Base-by-base conservation (phyloP, 2,329 filamentous ascomycete genomes). In the Cladophialophora immunda region DNA sequence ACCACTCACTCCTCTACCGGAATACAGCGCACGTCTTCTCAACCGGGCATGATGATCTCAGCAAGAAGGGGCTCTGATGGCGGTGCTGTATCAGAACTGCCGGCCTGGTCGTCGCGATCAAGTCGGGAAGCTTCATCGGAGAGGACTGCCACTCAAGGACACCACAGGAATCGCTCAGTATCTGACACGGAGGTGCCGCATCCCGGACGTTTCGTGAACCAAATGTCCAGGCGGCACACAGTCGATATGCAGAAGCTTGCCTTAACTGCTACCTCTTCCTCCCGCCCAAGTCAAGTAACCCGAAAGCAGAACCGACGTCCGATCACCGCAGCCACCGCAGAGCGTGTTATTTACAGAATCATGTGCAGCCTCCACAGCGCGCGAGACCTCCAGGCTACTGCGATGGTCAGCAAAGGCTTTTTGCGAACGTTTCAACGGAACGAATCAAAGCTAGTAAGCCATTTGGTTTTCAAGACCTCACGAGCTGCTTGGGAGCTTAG, bases 331-430 rank as follows among this genome's bases (percentile, higher is more conserved):
- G 36, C 66, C 4, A 68, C 70, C 11, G 70, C 70, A 4, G 70
- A 71, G 58, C 62, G 55, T 15, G 68, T 71, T 9, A 71, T 71
- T 22, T 70, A 68, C 59, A 62, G 55, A 25, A 68, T 71, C 61
- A 71, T 71, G 70, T 67, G 64, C 45, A 67, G 68, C 62, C 53
- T 71, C 11, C 58, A 70, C 47, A 65, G 61, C 22, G 32, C 68
- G 3, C 36, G 64, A 27, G 70, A 72, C 55, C 65, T 73, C 13
- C 62, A 66, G 45, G 64, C 70, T 7, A 67, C 64, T 32, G 67
- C 71, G 8, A 65, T 72, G 57, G 69, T 73, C 52, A 72, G 70
- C 65, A 70, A 69, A 62, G 70, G 69, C 5, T 73, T 73, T 38
- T 64, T 66, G 25, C 64, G 64, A 27, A 71, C 70, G 2, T 73